phyloP scores from a whole-genome alignment of 345 rosid genomes.

The Ceriops zippeliana region DNA sequence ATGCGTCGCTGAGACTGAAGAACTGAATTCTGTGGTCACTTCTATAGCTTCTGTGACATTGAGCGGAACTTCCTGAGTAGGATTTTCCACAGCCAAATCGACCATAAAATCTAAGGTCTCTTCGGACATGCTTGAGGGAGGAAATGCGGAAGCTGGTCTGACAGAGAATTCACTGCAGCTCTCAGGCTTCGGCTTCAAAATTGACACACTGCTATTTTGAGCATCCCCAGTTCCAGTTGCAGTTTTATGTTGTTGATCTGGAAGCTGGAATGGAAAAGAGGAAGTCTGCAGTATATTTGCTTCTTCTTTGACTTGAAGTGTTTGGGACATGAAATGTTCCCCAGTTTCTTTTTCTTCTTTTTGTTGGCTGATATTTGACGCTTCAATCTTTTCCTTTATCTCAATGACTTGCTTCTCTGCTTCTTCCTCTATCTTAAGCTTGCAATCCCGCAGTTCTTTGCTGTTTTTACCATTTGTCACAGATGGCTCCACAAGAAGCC shows the following conservation, averaged over 20 bases:
- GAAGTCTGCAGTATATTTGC: not conserved
- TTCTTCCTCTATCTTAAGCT: constrained; percentile 13
- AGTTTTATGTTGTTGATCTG: constrained; percentile 16
- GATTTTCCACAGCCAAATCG: constrained; percentile 2
- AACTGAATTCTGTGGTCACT: constrained; percentile 5
- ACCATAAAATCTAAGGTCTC: constrained; percentile 5
- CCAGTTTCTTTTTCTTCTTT: constrained; percentile 1
- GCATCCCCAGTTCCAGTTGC: not conserved
- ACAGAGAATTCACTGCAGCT: constrained; percentile 10
- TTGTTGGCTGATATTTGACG: not conserved
- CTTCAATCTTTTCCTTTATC: constrained; percentile 9
- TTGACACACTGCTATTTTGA: constrained; percentile 14
- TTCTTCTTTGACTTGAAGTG: constrained; percentile 4
- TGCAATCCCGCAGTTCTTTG: not conserved
- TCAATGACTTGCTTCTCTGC: constrained; percentile 23
- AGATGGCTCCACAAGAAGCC: constrained; percentile 10
- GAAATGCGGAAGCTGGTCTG: constrained; percentile 14
- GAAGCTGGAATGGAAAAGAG: constrained; percentile 7
- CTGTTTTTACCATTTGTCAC: not conserved
- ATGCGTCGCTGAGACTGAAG: constrained; percentile 3
- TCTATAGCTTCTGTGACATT: not conserved
- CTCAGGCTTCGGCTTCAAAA: constrained; percentile 19
- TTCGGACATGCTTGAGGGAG: constrained; percentile 5
- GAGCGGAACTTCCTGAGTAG: constrained; percentile 4
- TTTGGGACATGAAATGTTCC: constrained; percentile 1